Percentiles rank a stretch among this genome's conserved stretches.
phyloP scores from a whole-genome alignment of 2,329 filamentous ascomycete species.

The Parastagonospora avenae region DNA sequence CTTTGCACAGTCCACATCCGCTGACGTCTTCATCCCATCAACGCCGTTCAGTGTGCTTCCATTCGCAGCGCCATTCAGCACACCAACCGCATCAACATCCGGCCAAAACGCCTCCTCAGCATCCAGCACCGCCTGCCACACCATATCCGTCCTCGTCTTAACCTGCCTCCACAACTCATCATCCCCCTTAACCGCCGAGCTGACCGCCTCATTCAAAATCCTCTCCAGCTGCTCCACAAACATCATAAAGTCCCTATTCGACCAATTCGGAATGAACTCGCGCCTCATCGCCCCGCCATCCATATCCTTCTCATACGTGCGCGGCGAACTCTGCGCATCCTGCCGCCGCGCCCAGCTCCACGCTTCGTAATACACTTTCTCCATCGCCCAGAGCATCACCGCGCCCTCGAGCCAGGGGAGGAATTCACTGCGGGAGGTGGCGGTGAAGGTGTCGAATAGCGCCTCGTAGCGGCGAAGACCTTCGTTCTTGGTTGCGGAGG shows the following conservation, averaged over 20 bases:
- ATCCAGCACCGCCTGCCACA: conserved; percentile 36
- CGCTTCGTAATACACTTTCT: conserved; percentile 43
- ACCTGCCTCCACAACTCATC: conserved; percentile 26
- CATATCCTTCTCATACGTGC: conserved; percentile 52
- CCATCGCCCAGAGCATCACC: conserved; percentile 40
- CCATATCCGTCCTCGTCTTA: conserved; percentile 23
- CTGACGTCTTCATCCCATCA: neutral
- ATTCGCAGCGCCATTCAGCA: conserved; percentile 12
- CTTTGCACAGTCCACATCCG: neutral
- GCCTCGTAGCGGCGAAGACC: conserved; percentile 38
- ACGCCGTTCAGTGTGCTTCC: conserved; percentile 4
- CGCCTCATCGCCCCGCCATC: conserved; percentile 69
- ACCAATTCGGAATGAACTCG: conserved; percentile 74
- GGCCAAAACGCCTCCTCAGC: conserved; percentile 45
- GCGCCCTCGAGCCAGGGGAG: conserved; percentile 43
- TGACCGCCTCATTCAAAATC: conserved; percentile 58
- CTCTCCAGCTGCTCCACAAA: conserved; percentile 63
- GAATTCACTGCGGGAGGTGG: conserved; percentile 13
- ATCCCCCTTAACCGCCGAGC: conserved; percentile 22
- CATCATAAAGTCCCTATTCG: conserved; percentile 62
- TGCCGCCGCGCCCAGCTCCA: conserved; percentile 41
- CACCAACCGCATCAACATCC: conserved; percentile 10
- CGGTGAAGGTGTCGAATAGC: conserved; percentile 23
- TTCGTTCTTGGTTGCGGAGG: conserved; percentile 24
- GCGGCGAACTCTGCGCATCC: conserved; percentile 18